These are phyloP conservation scores for Moringa oleifera DNA, from an alignment of 345 rosid genomes.

Conservation along the genomic window DNA sequence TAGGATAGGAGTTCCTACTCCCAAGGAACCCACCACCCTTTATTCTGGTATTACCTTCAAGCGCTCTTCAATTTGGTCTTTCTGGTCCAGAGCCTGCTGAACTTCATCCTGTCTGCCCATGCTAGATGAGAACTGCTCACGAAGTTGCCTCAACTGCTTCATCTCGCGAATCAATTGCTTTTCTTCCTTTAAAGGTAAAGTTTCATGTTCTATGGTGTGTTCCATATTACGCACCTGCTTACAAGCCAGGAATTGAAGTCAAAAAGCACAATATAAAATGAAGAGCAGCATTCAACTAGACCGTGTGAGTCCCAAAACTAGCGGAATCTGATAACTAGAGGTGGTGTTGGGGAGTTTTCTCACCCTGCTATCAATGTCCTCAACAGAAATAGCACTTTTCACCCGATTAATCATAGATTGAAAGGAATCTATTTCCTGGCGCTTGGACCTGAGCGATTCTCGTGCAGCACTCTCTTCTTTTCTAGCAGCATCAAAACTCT, in stretches of 20 bases:
- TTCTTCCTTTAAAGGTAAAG: conserved; percentile 68
- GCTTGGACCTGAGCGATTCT: conserved; percentile 46
- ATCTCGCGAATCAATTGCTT: conserved; percentile 65
- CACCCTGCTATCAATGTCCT: conserved; percentile 63
- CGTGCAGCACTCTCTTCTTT: conserved; percentile 60
- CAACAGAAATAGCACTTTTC: conserved; percentile 45
- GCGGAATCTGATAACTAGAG: neutral
- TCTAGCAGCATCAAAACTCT: conserved; percentile 36
- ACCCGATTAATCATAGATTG: conserved; percentile 43
- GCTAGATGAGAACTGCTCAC: conserved; percentile 46
- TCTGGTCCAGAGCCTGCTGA: conserved; percentile 51
- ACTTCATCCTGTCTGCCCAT: conserved; percentile 59
- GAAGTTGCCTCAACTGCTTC: conserved; percentile 53
- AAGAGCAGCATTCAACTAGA: neutral
- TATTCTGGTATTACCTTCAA: conserved; percentile 46
- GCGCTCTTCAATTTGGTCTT: conserved; percentile 60
- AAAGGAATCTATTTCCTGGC: conserved; percentile 63
- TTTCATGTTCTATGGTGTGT: conserved; percentile 68
- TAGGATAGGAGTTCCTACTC: neutral
- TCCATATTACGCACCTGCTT: conserved; percentile 62
- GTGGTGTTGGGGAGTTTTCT: conserved; percentile 13
- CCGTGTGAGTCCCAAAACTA: neutral
- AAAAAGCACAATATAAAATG: conserved; percentile 12
- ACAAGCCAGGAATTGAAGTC: conserved; percentile 14
- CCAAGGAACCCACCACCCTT: neutral